These are phyloP conservation scores for Cornus florida DNA, from an alignment of 148 eudicot genomes.

Conservation along the genomic window DNA sequence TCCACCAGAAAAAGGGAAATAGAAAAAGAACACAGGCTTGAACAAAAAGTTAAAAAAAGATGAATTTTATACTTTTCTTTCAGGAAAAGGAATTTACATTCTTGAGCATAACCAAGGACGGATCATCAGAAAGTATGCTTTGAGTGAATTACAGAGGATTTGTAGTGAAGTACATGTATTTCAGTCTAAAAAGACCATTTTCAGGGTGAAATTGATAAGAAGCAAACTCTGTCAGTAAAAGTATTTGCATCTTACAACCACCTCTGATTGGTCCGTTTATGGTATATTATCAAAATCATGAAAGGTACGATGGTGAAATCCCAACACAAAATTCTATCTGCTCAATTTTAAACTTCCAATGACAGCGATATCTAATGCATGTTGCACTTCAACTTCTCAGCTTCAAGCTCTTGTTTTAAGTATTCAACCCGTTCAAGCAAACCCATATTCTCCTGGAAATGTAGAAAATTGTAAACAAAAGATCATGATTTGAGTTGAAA, in stretches of 20 bases:
- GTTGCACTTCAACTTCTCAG: slow-evolving; percentile 68
- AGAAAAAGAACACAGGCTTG: too few species aligned
- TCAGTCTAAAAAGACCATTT: background rate
- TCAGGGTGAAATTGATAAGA: background rate
- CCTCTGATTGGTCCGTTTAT: too few species aligned
- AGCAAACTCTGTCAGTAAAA: background rate
- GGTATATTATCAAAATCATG: background rate
- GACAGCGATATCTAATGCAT: slow-evolving; percentile 14
- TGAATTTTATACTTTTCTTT: background rate
- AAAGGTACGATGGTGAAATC: background rate
- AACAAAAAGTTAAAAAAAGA: background rate
- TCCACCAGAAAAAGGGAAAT: background rate
- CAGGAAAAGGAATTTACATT: background rate
- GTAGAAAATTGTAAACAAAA: background rate
- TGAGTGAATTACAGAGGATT: too few species aligned
- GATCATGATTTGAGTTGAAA: background rate
- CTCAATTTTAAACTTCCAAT: background rate
- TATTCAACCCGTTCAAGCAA: slow-evolving; percentile 61
- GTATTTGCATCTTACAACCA: background rate
- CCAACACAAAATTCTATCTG: background rate
- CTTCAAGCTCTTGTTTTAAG: slow-evolving; percentile 68
- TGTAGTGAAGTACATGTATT: background rate
- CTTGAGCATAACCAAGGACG: background rate
- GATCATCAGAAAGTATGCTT: background rate
- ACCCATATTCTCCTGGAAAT: slow-evolving; percentile 63